Conservation (phyloP, 192 early-diverging fungal genomes). For the Chytriomyces sp. region DNA sequence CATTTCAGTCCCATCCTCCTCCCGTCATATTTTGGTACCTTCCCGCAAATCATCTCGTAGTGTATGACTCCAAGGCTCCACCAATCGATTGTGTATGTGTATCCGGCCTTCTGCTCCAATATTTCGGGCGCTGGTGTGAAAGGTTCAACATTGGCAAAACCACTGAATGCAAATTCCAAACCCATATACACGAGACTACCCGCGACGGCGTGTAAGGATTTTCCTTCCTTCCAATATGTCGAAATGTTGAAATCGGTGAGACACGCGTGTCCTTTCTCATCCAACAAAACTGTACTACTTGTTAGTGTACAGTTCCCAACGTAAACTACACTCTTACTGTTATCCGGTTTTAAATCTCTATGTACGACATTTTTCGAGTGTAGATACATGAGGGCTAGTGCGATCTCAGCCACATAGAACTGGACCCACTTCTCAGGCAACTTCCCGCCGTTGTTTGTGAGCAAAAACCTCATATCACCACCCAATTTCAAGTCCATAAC, state of each 20-base stretch:
- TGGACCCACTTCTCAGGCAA: slow-evolving; percentile 49
- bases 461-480: slow-evolving; percentile 60
- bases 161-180: background rate
- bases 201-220: slow-evolving; percentile 48
- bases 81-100: slow-evolving; percentile 88
- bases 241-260: slow-evolving; percentile 62
- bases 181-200: slow-evolving; percentile 79
- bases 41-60: slow-evolving; percentile 84
- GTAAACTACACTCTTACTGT: slow-evolving; percentile 48
- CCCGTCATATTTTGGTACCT: too few species aligned
- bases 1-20: too few species aligned
- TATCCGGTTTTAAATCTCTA: slow-evolving; percentile 51
- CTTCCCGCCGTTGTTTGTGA: slow-evolving; percentile 34
- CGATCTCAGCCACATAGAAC: slow-evolving; percentile 51
- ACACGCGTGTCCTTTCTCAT: slow-evolving; percentile 51
- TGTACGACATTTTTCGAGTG: slow-evolving; percentile 55
- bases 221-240: slow-evolving; percentile 46
- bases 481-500: slow-evolving; percentile 61
- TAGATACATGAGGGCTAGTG: slow-evolving; percentile 49
- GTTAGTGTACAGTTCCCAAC: background rate
- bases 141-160: background rate
- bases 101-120: slow-evolving; percentile 57
- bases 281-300: slow-evolving; percentile 41
- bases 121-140: slow-evolving; percentile 45
- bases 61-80: slow-evolving; percentile 93